Base-by-base conservation (phyloP, 169 alveolate species). In the Plasmodium inui region DNA sequence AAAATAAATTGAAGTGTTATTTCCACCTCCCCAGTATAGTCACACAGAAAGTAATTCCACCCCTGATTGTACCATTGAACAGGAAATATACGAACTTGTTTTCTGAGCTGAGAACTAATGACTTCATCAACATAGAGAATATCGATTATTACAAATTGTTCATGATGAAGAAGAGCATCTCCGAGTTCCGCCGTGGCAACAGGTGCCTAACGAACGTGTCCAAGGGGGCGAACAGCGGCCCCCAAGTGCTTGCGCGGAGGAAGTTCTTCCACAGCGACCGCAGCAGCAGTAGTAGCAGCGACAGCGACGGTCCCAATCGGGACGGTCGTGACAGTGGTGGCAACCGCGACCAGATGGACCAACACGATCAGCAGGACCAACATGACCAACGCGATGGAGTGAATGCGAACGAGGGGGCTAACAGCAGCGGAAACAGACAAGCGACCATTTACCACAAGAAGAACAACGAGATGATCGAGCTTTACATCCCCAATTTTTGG, bases 401-500 rank as follows among this genome's bases (percentile, higher is more conserved):
- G 39, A 67, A 67, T 67, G n/a, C n/a, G 6, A 67, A 67, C 37
- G 37, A 67, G 1, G 76, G 76, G n/a, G 9, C 61, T 6, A 19
- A 14, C 1, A 50, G 17, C 22, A 30, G 81, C 73, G 12, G 34
- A 0, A 61, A 8, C 44, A n/a, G 32, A n/a, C 8, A 12, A n/a
- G 34, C 34, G 19, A 34, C 26, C 55, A 32, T 79, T 28, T 37
- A 32, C 32, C 88, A 78, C 39, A 88, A 88, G 37, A 88, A 61
- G 39, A 88, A 88, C 30, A 88, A 88, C 34, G 94, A 80, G 32
- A 19, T 14, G 55, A 79, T 88, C 34, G 99, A 98, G 55, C 97
- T 98, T 80, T 97, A 97, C 57, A 97, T 98, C 17, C 97, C 98
- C 34, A 95, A 98, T 46, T 98, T 98, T 82, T 98, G 99, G 99